Evolutionary conservation across 768 basidiomycete genomes (phyloP).

Genomic region (Phanerochaete carnosa): DNA sequence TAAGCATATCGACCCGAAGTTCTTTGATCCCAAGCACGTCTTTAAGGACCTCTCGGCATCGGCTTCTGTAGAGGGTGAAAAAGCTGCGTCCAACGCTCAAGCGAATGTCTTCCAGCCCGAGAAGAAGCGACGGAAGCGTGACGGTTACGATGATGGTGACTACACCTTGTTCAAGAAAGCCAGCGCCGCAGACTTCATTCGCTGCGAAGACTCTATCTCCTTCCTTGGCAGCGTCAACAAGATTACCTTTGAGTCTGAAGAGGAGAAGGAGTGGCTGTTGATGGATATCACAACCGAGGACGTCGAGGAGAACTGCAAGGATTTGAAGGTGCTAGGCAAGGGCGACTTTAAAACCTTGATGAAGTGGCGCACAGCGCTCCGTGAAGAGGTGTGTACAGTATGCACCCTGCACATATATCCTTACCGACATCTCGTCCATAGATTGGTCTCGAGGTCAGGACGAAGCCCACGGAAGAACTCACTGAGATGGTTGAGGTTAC

Average conservation of each 20-base stretch:
- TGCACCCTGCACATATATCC: not conserved
- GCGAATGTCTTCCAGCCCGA: constrained; percentile 97
- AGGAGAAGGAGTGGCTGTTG: constrained; percentile 85
- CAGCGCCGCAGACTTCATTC: constrained; percentile 69
- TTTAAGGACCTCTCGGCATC: constrained; percentile 83
- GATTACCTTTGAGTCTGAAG: constrained; percentile 74
- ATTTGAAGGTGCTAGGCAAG: constrained; percentile 96
- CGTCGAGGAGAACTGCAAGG: constrained; percentile 77
- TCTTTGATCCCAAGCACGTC: constrained; percentile 95
- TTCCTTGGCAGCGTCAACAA: constrained; percentile 76
- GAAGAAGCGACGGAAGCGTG: constrained; percentile 89
- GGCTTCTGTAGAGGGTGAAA: constrained; percentile 40
- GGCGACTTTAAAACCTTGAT: constrained; percentile 93
- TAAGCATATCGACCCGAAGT: constrained; percentile 94
- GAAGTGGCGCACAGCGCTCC: constrained; percentile 85
- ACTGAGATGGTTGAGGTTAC: constrained; percentile 68
- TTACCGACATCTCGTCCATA: constrained; percentile 25
- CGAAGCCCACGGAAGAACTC: constrained; percentile 66
- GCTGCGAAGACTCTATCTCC: constrained; percentile 66
- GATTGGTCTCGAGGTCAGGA: constrained; percentile 84
- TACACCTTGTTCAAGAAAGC: constrained; percentile 83
- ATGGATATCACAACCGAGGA: constrained; percentile 74
- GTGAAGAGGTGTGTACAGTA: constrained; percentile 70
- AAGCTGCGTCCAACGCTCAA: constrained; percentile 63
- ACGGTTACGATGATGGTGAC: constrained; percentile 94